Evolutionary conservation across 176 grass and related monocot species (phyloP).

Genomic region (Oryza punctata): DNA sequence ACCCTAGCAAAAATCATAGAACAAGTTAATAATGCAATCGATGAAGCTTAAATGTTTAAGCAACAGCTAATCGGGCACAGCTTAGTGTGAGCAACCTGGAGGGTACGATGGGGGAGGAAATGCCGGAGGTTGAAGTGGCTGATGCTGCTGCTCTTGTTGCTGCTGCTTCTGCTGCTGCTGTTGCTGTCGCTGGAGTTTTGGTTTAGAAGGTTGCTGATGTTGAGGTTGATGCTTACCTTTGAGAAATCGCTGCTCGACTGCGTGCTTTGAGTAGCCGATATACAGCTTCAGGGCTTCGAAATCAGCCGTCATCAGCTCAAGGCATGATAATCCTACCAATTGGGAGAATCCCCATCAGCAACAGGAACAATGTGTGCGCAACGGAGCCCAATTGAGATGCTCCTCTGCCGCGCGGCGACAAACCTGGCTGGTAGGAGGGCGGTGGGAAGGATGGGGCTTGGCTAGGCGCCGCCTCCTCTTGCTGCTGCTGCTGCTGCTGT

Average conservation of each 20-base stretch:
- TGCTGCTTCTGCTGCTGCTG: neutral
- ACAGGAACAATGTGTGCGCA: neutral
- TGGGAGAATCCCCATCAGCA: constrained; percentile 19
- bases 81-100: constrained; percentile 39
- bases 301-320: constrained; percentile 84
- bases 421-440: constrained; percentile 62
- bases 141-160: constrained; percentile 26
- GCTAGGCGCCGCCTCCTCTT: neutral
- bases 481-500: neutral
- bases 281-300: constrained; percentile 80
- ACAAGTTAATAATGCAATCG: neutral
- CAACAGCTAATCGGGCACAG: neutral
- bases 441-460: constrained; percentile 36
- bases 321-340: constrained; percentile 51
- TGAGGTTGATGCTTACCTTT: constrained; percentile 24
- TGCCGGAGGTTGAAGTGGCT: constrained; percentile 32
- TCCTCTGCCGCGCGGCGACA: neutral
- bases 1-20: constrained; percentile 31
- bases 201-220: constrained; percentile 14
- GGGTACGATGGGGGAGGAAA: constrained; percentile 40
- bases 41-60: constrained; percentile 18
- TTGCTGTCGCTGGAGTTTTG: neutral
- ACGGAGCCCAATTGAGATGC: constrained; percentile 27
- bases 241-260: constrained; percentile 30
- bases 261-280: constrained; percentile 37